Evolutionary conservation across 148 eudicot genomes (phyloP).

Genomic region (Spergularia bocconei): DNA sequence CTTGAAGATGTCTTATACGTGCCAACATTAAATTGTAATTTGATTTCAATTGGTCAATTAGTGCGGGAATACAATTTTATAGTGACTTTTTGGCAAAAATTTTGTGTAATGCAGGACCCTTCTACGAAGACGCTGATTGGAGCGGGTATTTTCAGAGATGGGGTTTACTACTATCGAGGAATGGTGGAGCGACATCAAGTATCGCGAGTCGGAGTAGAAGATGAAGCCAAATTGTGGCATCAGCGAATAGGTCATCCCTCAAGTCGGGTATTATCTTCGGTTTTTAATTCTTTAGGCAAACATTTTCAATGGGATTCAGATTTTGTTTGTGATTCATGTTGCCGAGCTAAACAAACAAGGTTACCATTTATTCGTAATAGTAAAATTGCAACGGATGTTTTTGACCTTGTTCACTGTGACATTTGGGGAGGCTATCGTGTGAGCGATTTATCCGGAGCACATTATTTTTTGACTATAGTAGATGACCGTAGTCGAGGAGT

Average conservation of each 20-base stretch:
- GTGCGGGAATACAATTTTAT: neutral
- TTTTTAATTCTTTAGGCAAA: neutral
- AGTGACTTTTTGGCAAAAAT: neutral
- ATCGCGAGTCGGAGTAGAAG: neutral
- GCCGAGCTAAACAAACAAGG: too few species aligned
- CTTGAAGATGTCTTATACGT: neutral
- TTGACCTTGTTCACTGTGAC: too few species aligned
- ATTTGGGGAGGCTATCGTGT: too few species aligned
- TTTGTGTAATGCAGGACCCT: constrained; percentile 9
- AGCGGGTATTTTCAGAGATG: neutral
- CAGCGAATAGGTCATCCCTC: neutral
- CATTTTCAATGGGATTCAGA: neutral
- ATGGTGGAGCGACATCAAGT: neutral
- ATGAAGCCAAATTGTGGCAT: neutral
- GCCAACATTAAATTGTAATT: neutral
- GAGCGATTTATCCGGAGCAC: too few species aligned
- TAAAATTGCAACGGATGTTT: too few species aligned
- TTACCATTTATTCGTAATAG: too few species aligned
- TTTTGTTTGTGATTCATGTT: neutral
- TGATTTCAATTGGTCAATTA: neutral
- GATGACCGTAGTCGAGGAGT: too few species aligned
- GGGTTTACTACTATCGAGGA: neutral
- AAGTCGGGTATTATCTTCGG: neutral
- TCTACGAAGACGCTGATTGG: constrained; percentile 12
- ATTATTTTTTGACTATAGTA: too few species aligned